Conservation (phyloP, 768 basidiomycete genomes). For the Tulasnella sp. region DNA sequence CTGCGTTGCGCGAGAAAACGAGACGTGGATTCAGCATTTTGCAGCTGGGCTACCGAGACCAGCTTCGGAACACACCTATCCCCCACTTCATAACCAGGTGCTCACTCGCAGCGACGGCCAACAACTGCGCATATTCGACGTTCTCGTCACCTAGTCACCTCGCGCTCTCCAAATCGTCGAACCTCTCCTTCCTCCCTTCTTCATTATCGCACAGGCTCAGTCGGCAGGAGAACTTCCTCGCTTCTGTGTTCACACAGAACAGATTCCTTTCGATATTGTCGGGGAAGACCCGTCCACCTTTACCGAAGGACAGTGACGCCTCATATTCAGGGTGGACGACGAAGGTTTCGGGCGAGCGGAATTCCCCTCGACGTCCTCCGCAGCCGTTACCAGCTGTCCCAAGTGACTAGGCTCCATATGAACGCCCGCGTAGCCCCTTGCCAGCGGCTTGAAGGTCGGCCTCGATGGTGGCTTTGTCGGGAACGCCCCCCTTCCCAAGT, state of each 20-base stretch:
- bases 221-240: slow-evolving; percentile 62
- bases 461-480: slow-evolving; percentile 72
- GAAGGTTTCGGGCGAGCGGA: slow-evolving; percentile 30
- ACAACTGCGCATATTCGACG: slow-evolving; percentile 61
- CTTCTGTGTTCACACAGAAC: slow-evolving; percentile 64
- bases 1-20: slow-evolving; percentile 40
- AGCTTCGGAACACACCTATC: slow-evolving; percentile 49
- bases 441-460: slow-evolving; percentile 43
- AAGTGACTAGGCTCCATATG: slow-evolving; percentile 47
- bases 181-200: background rate
- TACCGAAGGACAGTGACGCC: slow-evolving; percentile 41
- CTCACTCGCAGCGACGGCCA: slow-evolving; percentile 61
- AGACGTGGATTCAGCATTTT: slow-evolving; percentile 27
- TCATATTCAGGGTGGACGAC: slow-evolving; percentile 23
- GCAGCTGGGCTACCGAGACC: too few species aligned
- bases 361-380: slow-evolving; percentile 39
- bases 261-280: slow-evolving; percentile 57
- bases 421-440: slow-evolving; percentile 69
- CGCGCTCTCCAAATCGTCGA: slow-evolving; percentile 41
- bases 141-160: slow-evolving; percentile 50
- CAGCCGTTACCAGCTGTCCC: slow-evolving; percentile 28
- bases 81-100: slow-evolving; percentile 73
- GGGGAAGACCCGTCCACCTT: slow-evolving; percentile 55
- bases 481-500: slow-evolving; percentile 92
- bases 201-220: slow-evolving; percentile 56